Evolutionary conservation across 2,329 filamentous ascomycete genomes (phyloP).

Genomic region (Fusarium algeriense): DNA sequence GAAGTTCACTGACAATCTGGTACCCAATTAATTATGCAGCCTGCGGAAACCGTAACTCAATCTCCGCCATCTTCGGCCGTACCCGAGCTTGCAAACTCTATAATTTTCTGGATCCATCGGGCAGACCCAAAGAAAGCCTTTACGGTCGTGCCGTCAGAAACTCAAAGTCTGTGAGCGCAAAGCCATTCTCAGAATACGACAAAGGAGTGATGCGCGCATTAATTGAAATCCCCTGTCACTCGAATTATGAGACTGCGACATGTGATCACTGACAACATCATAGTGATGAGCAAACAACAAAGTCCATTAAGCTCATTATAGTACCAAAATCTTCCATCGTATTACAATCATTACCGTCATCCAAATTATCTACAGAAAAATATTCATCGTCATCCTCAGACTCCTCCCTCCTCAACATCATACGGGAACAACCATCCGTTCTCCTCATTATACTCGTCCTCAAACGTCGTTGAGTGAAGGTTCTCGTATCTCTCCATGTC

Average conservation of each 20-base stretch:
- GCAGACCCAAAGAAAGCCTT: background rate
- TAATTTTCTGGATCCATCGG: background rate
- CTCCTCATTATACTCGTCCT: conserved; percentile 31
- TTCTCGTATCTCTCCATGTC: conserved; percentile 30
- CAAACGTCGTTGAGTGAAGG: conserved; percentile 30
- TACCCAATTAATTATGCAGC: background rate
- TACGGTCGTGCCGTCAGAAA: background rate
- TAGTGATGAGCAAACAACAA: too few relatives aligned
- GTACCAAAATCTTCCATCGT: background rate
- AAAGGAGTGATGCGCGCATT: background rate
- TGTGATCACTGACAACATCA: background rate
- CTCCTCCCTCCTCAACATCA: background rate
- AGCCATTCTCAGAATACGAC: background rate
- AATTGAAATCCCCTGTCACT: background rate
- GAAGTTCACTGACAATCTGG: background rate
- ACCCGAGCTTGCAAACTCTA: background rate
- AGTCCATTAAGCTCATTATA: background rate
- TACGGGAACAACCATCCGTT: conserved; percentile 34
- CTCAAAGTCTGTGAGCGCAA: background rate
- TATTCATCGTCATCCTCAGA: background rate
- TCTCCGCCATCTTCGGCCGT: background rate
- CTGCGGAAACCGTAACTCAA: background rate
- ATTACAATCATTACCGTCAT: background rate
- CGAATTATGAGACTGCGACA: background rate
- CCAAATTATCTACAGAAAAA: background rate